Base-by-base conservation (phyloP, 75 land plant genomes). In the Pinus albicaulis region DNA sequence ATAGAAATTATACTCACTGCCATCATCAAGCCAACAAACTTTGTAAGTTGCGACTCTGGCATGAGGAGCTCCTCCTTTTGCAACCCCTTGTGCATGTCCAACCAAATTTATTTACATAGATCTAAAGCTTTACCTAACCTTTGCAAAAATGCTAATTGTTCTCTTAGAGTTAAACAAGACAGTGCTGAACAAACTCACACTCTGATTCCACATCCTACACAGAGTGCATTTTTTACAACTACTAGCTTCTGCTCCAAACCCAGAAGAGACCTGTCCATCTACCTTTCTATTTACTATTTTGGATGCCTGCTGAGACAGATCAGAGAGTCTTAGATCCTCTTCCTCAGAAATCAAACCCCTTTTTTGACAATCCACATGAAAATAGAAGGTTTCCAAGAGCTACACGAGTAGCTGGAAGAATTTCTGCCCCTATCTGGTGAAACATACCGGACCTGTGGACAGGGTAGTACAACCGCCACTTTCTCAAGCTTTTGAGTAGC, bases 301-400 rank as follows among this genome's bases (percentile, higher is more conserved):
- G 20, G 86, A 85, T 48, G 86, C 80, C 14, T 74, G 80, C 77
- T 85, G 85, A 44, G 82, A 85, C 5, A 82, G 62, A 56, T 82
- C 78, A 65, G 86, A 85, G 10, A 85, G 85, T 24, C 84, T 61
- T 28, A 82, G 25, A 3, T 36, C 56, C 3, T 77, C 71, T 70
- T 71, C 82, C 34, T 74, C 76, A 26, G 56, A 59, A 19, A 56
- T 12, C 17, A 77, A 65, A 7, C 79, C 83, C 3, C 78, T 75
- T 59, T 77, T 74, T 17, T 82, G 58, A 59, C 66, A 65, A 16
- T 56, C 25, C 25, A 84, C 81, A 85, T 56, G 85, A 75, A 23
- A 70, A 72, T 19, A 85, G 79, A 68, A 85, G 71, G 13, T 75
- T 44, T 23, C 77, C 77, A 55, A 85, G 68, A 53, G 86, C 77